Conservation (phyloP, 768 basidiomycete species). For the Phaffia tasmanica region DNA sequence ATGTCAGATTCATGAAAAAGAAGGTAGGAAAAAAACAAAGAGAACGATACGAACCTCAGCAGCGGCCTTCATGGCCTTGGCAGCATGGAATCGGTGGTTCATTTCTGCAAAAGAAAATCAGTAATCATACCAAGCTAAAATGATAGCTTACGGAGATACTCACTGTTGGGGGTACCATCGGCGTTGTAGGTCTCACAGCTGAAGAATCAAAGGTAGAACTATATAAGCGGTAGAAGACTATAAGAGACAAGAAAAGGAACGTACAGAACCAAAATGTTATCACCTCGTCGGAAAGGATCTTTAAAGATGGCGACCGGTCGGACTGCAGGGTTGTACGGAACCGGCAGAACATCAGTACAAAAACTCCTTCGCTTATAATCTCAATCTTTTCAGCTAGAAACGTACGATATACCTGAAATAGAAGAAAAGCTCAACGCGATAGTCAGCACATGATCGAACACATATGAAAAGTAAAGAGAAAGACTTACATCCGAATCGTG, state of each 20-base stretch:
- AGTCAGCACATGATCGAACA: background rate
- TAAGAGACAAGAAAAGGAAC: background rate
- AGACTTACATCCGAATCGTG: slow-evolving; percentile 66
- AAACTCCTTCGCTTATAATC: background rate
- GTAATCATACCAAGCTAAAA: slow-evolving; percentile 2
- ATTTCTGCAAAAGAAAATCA: slow-evolving; percentile 41
- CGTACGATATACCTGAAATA: background rate
- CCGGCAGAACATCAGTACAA: background rate
- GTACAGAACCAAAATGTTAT: slow-evolving; percentile 78
- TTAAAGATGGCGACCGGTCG: slow-evolving; percentile 95
- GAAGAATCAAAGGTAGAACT: background rate
- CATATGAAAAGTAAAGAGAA: background rate
- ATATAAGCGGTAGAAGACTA: background rate
- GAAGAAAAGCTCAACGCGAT: background rate
- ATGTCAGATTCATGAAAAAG: slow-evolving; percentile 4
- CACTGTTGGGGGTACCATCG: slow-evolving; percentile 86
- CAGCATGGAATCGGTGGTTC: slow-evolving; percentile 86
- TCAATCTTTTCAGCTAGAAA: background rate
- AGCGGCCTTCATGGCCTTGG: slow-evolving; percentile 89
- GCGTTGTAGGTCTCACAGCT: slow-evolving; percentile 95
- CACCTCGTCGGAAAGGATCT: slow-evolving; percentile 97
- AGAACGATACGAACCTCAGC: slow-evolving; percentile 40
- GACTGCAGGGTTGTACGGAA: slow-evolving; percentile 22
- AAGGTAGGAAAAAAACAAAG: background rate
- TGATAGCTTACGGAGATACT: background rate